Base-by-base conservation (phyloP, 306 rosid species). In the Malus fusca region DNA sequence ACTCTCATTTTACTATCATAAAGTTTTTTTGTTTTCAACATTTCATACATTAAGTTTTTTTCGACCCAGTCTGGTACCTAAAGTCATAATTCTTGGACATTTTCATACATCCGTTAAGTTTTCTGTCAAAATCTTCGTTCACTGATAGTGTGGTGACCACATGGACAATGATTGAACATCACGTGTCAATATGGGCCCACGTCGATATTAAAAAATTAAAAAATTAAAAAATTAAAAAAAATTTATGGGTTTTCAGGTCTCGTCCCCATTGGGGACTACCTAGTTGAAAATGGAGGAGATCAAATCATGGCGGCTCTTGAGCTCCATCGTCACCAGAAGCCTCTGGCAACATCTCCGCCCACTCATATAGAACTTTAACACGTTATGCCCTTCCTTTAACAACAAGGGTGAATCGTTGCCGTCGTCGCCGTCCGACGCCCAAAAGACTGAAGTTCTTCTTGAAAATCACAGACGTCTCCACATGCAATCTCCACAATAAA, bases 291-390 rank as follows among this genome's bases (percentile, higher is more conserved):
- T 46, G 83, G 93, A 87, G 2, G 97, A 82, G 6, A 95, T 90
- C 74, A 92, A 86, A 87, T 95, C 97, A 63, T 95, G 97, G 69
- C 97, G 81, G 83, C 96, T 90, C 82, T 95, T 90, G 81, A 92
- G 82, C 81, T 92, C 97, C 83, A 95, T 81, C 1, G 97, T 90
- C 0, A 97, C 97, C 89, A 95, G 56, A 79, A 95, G 53, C 0
- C 97, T 96, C 79, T 88, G 97, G 79, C 96, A 92, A 78, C 80
- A 90, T 81, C 97, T 86, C 43, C 97, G 82, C 23, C 97, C 96
- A 14, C 99, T 95, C 10, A 97, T 97, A 75, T 95, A 92, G 75
- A 92, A 95, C 80, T 95, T 92, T 86, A 95, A 95, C 28, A 87
- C 77, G 15, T 88, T 90, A 67, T 89, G 97, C 12, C 99, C 96